Base-by-base conservation (phyloP, 345 rosid species). In the Clausena lansium region DNA sequence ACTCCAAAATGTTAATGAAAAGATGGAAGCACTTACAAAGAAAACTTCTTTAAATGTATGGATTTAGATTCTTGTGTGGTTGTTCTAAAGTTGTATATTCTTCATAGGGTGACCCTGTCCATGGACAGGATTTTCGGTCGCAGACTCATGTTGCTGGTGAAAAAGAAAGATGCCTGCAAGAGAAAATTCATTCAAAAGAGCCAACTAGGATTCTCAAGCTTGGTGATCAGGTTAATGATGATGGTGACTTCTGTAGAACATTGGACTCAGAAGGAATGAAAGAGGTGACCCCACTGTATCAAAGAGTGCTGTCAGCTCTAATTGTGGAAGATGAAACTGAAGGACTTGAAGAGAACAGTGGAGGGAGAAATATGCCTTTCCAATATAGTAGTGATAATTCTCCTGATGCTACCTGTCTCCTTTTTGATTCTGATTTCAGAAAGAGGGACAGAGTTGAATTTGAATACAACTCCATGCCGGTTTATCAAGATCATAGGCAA, bases 231-330 rank as follows among this genome's bases (percentile, higher is more conserved):
- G 76, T 61, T 55, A 76, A 38, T 55, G 77, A 73, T 0, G 50
- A 65, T 70, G 81, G 68, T 50, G 55, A 59, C 76, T 74, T 76
- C 22, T 39, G 47, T 73, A 84, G 84, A 73, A 78, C 64, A 58
- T 67, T 69, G 65, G 74, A 58, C 66, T n/a, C 71, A 3, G 84
- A 78, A 63, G 60, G 69, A 71, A 76, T 70, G 70, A 81, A 75
- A 25, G 74, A 80, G 74, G 76, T 63, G 71, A 77, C 83, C 59
- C 90, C 93, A 52, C 81, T 89, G 33, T 88, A 88, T 81, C 88
- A 85, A 81, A 88, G 91, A 84, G 85, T 89, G 57, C 68, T 89
- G 77, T 87, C 93, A 41, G 86, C 90, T 74, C 80, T 89, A 61
- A 85, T 89, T 75, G 70, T 83, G 36, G 93, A 86, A 79, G 93